Evolutionary conservation across 1,139 yeast genomes (phyloP), one percentile per base, ranked within the genome.

Genomic region (Zygoascus meyerae): DNA sequence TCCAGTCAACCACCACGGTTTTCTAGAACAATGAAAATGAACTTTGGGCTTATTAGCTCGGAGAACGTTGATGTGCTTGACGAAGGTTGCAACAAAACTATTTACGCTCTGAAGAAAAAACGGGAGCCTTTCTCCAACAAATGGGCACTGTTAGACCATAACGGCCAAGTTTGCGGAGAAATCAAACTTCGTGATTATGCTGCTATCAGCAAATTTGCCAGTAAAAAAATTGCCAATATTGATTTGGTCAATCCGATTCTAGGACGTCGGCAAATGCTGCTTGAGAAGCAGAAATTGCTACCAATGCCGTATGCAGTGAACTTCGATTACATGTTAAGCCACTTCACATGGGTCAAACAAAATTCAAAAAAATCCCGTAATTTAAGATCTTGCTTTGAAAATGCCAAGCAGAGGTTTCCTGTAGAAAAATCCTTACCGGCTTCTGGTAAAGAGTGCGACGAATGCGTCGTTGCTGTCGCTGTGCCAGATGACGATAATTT

Each of bases 381-480:
- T 21, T 21, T 21, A 7, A 21, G 26, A 21, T 21, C 26, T 7
- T 5, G 6, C 26, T 21, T 7, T n/a, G 14, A 16, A 10, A 17
- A n/a, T n/a, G 29, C n/a, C 14, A 14, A 15, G 3, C 16, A 39
- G 11, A 10, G 17, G 16, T 9, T 26, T 7, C 15, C 30, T 6
- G 14, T 39, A 17, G 30, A 34, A 32, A 28, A 34, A 34, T 28
- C 42, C 5, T n/a, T 12, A 11, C 34, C 21, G 5, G 9, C 33
- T 9, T 14, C 30, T 32, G 34, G 30, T 7, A n/a, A 28, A 3
- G 33, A 39, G 26, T 21, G 26, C 10, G 42, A 47, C 30, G 40
- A 30, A 11, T n/a, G 29, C 5, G 14, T 29, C 5, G 34, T 47
- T 14, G 50, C 48, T 5, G 31, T 39, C 12, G 47, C 41, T 8